Evolutionary conservation across 352 stramenopile species (phyloP).

Genomic region (Globisporangium orthogonon): DNA sequence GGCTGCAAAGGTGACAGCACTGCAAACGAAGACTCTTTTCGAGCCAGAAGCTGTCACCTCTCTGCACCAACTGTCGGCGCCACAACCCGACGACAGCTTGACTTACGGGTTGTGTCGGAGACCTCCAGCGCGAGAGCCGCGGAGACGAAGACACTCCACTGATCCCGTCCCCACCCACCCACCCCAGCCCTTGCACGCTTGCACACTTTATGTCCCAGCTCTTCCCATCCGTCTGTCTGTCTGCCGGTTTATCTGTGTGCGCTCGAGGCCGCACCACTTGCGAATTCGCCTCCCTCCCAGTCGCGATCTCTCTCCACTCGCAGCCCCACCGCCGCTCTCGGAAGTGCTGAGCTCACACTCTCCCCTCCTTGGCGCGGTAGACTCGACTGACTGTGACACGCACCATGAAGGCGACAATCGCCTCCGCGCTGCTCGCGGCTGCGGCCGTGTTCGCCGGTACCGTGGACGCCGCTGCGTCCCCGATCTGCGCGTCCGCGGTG

Average conservation of each 20-base stretch:
- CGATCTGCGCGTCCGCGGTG: neutral
- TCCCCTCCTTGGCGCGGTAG: neutral
- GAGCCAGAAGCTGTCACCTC: no score
- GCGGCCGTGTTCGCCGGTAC: neutral
- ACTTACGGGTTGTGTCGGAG: no score
- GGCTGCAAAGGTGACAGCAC: no score
- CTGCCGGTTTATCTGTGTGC: neutral
- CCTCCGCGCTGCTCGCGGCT: neutral
- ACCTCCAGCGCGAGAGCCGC: no score
- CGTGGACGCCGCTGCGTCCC: neutral
- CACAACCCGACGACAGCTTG: no score
- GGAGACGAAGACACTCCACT: no score
- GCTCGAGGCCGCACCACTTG: neutral
- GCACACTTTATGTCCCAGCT: no score
- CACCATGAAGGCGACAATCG: neutral
- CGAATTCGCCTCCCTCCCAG: neutral
- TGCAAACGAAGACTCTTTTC: no score
- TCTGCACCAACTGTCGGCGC: no score
- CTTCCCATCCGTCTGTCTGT: neutral
- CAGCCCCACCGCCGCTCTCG: neutral
- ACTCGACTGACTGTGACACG: neutral
- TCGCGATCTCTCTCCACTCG: neutral
- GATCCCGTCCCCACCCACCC: no score
- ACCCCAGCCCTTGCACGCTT: no score
- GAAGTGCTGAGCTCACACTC: neutral